A percentile compares a stretch with the other conserved stretches of the same genome.
phyloP scores from a whole-genome alignment of 1,139 yeast species.

The Kodamaea suecica region DNA sequence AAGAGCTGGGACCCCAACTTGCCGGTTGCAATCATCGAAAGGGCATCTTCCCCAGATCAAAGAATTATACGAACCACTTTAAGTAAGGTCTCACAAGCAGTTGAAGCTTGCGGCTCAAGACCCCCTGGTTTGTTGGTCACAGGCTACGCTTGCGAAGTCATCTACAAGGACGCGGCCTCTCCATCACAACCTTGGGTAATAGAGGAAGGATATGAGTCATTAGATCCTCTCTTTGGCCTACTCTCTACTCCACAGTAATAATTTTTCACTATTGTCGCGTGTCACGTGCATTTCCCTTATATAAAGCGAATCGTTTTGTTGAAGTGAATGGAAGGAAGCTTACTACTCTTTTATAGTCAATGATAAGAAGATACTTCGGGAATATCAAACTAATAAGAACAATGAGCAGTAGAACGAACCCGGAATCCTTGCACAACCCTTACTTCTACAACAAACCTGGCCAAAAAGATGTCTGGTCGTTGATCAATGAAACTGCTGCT shows the following conservation, averaged over 20 bases:
- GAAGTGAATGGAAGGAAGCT: too few relatives aligned
- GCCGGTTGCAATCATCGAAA: constrained; percentile 84
- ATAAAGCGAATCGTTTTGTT: too few relatives aligned
- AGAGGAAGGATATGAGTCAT: constrained; percentile 53
- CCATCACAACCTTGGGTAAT: constrained; percentile 44
- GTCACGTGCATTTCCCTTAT: too few relatives aligned
- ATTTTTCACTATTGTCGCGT: too few relatives aligned
- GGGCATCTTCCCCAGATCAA: constrained; percentile 94
- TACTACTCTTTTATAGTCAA: too few relatives aligned
- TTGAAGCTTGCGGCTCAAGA: constrained; percentile 78
- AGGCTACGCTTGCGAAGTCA: constrained; percentile 75
- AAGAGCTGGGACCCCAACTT: constrained; percentile 66
- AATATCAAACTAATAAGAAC: constrained; percentile 2
- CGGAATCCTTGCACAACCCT: constrained; percentile 47
- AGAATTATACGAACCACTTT: constrained; percentile 75
- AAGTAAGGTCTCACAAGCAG: constrained; percentile 63
- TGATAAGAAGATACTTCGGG: background rate
- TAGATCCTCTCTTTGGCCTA: constrained; percentile 2
- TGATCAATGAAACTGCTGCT: constrained; percentile 94
- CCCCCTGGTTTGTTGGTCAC: constrained; percentile 91
- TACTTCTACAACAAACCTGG: constrained; percentile 56
- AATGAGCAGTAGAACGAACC: constrained; percentile 10
- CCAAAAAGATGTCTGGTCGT: constrained; percentile 87
- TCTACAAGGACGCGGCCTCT: constrained; percentile 17
- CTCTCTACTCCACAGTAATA: background rate